Conservation (phyloP, 306 rosid species). For the Phaseolus lunatus region DNA sequence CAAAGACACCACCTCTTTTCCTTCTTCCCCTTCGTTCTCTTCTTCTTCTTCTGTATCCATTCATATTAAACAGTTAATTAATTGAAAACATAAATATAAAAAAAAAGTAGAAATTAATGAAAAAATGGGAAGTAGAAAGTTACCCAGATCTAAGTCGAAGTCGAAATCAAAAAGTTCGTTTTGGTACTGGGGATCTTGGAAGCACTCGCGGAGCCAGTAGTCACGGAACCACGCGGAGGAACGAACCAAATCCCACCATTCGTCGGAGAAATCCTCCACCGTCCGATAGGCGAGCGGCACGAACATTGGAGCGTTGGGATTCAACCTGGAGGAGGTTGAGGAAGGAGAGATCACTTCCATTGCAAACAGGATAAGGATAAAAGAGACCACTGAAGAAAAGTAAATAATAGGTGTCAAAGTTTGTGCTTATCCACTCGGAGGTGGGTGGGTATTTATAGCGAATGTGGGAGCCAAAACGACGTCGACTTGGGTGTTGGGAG, state of each 20-base stretch:
- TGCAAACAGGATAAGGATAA: background rate
- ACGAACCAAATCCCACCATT: constrained; percentile 84
- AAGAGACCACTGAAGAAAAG: background rate
- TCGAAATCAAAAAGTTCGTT: constrained; percentile 49
- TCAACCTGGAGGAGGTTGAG: constrained; percentile 52
- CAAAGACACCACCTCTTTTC: constrained; percentile 52
- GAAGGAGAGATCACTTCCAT: constrained; percentile 46
- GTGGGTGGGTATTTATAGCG: constrained; percentile 30
- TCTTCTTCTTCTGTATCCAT: constrained; percentile 54
- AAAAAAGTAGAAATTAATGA: background rate
- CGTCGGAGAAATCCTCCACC: constrained; percentile 92
- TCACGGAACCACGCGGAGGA: constrained; percentile 89
- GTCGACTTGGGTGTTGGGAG: background rate
- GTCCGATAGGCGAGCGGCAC: constrained; percentile 75
- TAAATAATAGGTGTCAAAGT: background rate
- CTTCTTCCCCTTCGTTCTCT: constrained; percentile 39
- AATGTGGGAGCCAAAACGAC: background rate
- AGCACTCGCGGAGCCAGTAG: constrained; percentile 90
- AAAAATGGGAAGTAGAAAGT: background rate
- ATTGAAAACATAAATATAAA: background rate
- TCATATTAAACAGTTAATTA: background rate
- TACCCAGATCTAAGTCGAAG: constrained; percentile 40
- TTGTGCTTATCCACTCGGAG: constrained; percentile 22
- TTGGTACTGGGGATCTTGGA: constrained; percentile 69
- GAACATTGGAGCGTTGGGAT: constrained; percentile 91